Evolutionary conservation across 345 rosid species (phyloP), one percentile per base, ranked within the genome.

Genomic region (Brassica cretica): DNA sequence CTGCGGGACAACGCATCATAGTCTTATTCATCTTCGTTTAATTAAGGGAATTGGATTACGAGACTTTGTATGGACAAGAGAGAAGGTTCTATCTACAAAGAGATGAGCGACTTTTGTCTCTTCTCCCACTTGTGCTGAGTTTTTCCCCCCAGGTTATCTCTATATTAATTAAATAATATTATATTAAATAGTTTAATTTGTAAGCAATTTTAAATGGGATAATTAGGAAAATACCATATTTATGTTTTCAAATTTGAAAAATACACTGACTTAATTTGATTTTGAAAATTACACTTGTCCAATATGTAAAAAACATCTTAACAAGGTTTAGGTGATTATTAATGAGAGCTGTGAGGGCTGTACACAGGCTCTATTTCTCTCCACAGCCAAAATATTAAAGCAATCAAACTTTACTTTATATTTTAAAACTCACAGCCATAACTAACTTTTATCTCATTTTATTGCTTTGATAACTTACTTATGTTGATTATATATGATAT

Each of bases 61-160:
- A 49, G 30, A 62, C 41, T 79, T 74, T 79, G 82, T 74, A 74
- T 74, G 82, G 79, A 74, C 79, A 7, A 74, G 66, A 79, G 30
- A 79, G 7, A 9, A 53, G 18, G 66, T 62, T 53, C 4, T 63
- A 74, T 69, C 78, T 19, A 19, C 19, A 60, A 27, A 33, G 56
- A 66, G 78, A 63, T 60, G 75, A 79, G 19, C 5, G 5, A 53
- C 61, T 27, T 69, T 53, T 79, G 78, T 79, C 53, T 46, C 2
- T 41, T 30, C 14, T 72, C 39, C 8, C 73, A 30, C 19, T 51
- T 51, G 56, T 51, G 6, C 56, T 51, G 16, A n/a, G 18, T 49
- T 49, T 18, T 12, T 8, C 24, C n/a, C 18, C 3, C 33, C 46
- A 24, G 30, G 15, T 70, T 0, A 2, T 35, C 1, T 32, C 10